Conservation (phyloP, 495 filamentous ascomycete species). For the Baudoinia panamericana region DNA sequence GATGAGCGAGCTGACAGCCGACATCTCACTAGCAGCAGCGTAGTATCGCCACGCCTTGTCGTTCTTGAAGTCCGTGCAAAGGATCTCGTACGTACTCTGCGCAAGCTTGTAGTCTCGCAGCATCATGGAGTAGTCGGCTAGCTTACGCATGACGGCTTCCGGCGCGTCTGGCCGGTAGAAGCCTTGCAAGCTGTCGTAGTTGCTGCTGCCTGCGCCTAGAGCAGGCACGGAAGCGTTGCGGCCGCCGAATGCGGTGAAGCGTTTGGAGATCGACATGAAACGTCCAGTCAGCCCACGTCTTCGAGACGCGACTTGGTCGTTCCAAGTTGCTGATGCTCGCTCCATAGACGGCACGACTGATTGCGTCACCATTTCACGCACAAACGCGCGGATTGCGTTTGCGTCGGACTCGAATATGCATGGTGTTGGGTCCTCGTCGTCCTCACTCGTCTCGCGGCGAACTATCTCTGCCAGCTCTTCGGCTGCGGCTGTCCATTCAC, state of each 20-base stretch:
- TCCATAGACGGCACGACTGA: conserved; percentile 94
- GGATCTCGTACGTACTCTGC: conserved; percentile 75
- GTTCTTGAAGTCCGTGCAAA: conserved; percentile 75
- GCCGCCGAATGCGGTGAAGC: conserved; percentile 66
- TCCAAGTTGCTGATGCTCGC: conserved; percentile 77
- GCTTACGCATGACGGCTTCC: conserved; percentile 81
- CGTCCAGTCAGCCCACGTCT: conserved; percentile 75
- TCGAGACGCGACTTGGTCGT: conserved; percentile 89
- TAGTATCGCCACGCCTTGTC: conserved; percentile 96
- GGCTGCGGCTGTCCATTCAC: conserved; percentile 76
- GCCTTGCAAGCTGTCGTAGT: conserved; percentile 64
- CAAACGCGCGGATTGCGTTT: conserved; percentile 69
- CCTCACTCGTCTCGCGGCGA: conserved; percentile 38
- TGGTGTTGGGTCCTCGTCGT: conserved; percentile 56
- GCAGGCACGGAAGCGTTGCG: conserved; percentile 32
- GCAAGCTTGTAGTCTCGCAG: conserved; percentile 91
- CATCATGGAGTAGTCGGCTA: conserved; percentile 94
- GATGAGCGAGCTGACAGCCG: conserved; percentile 66
- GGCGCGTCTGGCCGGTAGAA: conserved; percentile 74
- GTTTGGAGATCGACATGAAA: conserved; percentile 82
- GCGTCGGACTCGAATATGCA: conserved; percentile 88
- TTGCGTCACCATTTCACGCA: conserved; percentile 86
- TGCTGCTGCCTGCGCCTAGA: conserved; percentile 35
- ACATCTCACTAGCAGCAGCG: conserved; percentile 86
- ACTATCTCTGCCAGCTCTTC: conserved; percentile 69